A percentile compares a stretch with the other conserved stretches of the same genome.
phyloP scores from a whole-genome alignment of 805 yeast genomes.

The Myxozyma nipponensis region DNA sequence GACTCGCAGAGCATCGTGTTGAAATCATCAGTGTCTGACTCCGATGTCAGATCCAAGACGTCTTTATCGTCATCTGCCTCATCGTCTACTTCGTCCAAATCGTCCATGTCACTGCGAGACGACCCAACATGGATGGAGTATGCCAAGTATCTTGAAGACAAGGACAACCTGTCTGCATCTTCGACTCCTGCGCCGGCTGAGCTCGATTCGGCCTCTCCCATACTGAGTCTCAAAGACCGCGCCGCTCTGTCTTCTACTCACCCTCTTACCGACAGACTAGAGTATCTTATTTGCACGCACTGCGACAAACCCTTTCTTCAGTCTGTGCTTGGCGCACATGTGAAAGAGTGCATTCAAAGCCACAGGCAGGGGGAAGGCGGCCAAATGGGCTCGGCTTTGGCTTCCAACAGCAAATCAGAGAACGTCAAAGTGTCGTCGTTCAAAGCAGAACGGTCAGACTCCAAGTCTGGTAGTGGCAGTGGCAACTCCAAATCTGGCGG shows the following conservation, averaged over 20 bases:
- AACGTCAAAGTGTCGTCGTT: background rate
- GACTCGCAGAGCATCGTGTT: background rate
- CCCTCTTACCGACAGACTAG: conserved; percentile 42
- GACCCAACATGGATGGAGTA: conserved; percentile 26
- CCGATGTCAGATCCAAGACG: background rate
- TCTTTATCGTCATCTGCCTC: conserved; percentile 14
- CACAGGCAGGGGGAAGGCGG: background rate
- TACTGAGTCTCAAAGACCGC: conserved; percentile 16
- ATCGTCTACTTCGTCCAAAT: conserved; percentile 11
- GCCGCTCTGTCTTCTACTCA: conserved; percentile 27
- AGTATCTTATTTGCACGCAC: conserved; percentile 47
- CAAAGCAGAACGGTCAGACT: background rate
- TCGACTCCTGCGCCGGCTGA: background rate
- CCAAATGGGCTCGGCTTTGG: background rate
- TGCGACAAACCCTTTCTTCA: conserved; percentile 48
- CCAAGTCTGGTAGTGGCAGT: background rate
- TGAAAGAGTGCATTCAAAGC: conserved; percentile 40
- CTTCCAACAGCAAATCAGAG: background rate
- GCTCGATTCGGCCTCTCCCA: conserved; percentile 14
- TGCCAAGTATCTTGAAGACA: conserved; percentile 16
- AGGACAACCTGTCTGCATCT: conserved; percentile 1
- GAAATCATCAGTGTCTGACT: background rate
- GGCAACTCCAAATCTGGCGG: background rate
- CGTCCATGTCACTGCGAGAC: conserved; percentile 5
- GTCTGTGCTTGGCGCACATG: conserved; percentile 40